Evolutionary conservation across 805 yeast genomes (phyloP), one percentile per base, ranked within the genome.

Genomic region (Wickerhamomyces hampshirensis): DNA sequence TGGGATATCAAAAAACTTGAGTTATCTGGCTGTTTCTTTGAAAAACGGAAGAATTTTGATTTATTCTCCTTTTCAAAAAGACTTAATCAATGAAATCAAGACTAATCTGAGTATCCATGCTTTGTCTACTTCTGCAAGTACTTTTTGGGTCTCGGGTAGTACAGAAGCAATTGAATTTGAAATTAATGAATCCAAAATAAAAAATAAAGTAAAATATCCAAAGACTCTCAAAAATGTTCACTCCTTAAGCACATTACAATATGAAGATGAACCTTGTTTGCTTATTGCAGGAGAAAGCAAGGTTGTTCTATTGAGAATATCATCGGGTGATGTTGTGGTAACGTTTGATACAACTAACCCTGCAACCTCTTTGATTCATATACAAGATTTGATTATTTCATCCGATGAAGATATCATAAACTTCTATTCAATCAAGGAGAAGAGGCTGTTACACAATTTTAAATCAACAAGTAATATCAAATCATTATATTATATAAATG

Each of bases 31-130:
- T 4, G 68, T 65, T 21, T 50, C 56, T 9, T 46, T 63, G 26
- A 51, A 50, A 15, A 49, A 47, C 23, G 70, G 71, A 7, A 70
- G 64, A 34, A 56, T 74, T 19, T 48, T 66, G 34, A 52, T 71
- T 7, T 65, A 66, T 35, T 65, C 75, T 3, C 77, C 79, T 3
- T 47, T 53, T 26, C 58, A 60, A 17, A 66, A 64, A 38, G 66
- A 59, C 17, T 47, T 63, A 13, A 51, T 63, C 14, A 57, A 56
- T 39, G 65, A 67, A 41, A 63, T 68, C 19, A 46, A 66, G 0
- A 33, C 39, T 3, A 60, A 51, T 5, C 37, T 53, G 1, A 43
- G 55, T 13, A 53, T 59, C 24, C 26, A 30, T 19, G 38, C 42
- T 11, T 14, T 23, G 6, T 18, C 47, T 5, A 48, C 56, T 1